Conservation (phyloP, 176 grass and related monocot species). For the Themeda triandra region DNA sequence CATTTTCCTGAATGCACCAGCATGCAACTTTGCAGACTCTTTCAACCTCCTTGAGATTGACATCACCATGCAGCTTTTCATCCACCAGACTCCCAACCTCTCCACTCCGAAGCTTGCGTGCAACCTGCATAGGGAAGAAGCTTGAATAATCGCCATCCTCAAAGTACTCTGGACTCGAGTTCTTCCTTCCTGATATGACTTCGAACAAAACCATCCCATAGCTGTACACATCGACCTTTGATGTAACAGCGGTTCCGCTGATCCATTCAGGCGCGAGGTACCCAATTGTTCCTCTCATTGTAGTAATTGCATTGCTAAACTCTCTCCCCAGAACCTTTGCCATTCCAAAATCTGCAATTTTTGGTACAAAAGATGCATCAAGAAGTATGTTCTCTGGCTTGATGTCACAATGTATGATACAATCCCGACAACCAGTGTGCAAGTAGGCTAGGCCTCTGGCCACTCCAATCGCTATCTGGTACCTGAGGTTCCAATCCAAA, state of each 20-base stretch:
- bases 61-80: not conserved
- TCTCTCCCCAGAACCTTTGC: slow-evolving; percentile 4
- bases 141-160: not conserved
- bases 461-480: slow-evolving; percentile 9
- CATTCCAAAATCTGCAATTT: slow-evolving; percentile 20
- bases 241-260: not conserved
- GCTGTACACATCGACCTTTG: not conserved
- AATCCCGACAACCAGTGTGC: not conserved
- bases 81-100: not conserved
- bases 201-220: slow-evolving; percentile 13
- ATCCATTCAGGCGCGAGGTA: slow-evolving; percentile 7
- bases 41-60: not conserved
- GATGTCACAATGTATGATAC: slow-evolving; percentile 16
- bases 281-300: slow-evolving; percentile 5
- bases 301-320: not conserved
- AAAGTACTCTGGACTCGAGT: not conserved
- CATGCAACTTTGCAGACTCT: not conserved
- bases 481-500: not conserved
- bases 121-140: not conserved
- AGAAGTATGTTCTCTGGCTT: slow-evolving; percentile 12
- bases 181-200: slow-evolving; percentile 9
- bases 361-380: not conserved
- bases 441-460: slow-evolving; percentile 8
- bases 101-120: not conserved
- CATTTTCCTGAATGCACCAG: slow-evolving; percentile 11